Base-by-base conservation (phyloP, 2,329 filamentous ascomycete genomes). In the Dactylellina leptospora region DNA sequence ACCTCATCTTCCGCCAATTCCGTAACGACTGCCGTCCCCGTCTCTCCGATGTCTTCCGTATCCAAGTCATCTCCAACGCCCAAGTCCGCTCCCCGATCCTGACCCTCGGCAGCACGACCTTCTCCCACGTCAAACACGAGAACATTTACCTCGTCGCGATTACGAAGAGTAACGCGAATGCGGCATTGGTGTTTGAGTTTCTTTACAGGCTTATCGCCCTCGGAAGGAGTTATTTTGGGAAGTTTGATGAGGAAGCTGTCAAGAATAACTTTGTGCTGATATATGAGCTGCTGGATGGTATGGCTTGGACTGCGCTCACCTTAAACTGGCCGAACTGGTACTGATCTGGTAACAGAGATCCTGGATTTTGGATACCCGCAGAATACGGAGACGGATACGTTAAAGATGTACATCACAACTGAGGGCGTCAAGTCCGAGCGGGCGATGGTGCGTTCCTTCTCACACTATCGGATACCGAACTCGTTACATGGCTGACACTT, bases 331-430 rank as follows among this genome's bases (percentile, higher is more conserved):
- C 20, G 44, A 8, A 11, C 27, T n/a, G 36, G 2, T 50, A 18
- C 16, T 9, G 16, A 6, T 45, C 36, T 11, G 5, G 10, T 23
- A 18, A 18, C 76, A 95, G 95, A 99, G 82, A 97, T 99, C 78
- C 88, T 99, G 79, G 95, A 99, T 81, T 99, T 99, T 81, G 95
- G 95, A 74, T 99, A 99, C 80, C 95, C 95, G 30, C 95, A 99
- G 80, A 97, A 97, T 80, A 99, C 95, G 74, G 95, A 99, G 82
- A 96, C 93, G 59, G 95, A 99, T 80, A 97, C 95, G 13, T 84
- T 99, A 77, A 99, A 99, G 82, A 97, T 97, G 93, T 99, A 99
- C 84, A 99, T 99, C 78, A 99, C 96, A 44, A 99, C 95, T 33
- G 95, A 99, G 82, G 95, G 95, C 68, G 93, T 99, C 82, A 97